phyloP scores from a whole-genome alignment of 345 rosid species.

The Dimocarpus longan region DNA sequence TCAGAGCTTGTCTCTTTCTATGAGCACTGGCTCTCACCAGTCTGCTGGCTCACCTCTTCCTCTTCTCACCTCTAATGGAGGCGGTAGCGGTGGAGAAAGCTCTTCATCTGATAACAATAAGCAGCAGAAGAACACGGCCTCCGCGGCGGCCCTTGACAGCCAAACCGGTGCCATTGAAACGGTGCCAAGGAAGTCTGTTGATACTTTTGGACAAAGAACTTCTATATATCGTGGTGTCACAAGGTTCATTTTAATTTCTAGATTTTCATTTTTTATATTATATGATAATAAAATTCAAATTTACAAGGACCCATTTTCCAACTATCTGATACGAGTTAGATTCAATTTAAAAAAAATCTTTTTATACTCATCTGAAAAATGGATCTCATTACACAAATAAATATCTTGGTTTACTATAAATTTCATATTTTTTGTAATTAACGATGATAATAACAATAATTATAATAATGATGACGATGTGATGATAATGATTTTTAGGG shows the following conservation, averaged over 20 bases:
- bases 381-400: too few relatives aligned
- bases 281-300: too few relatives aligned
- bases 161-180: conserved; percentile 38
- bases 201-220: conserved; percentile 90
- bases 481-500: conserved; percentile 15
- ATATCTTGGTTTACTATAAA: not conserved
- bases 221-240: conserved; percentile 96
- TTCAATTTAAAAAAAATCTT: too few relatives aligned
- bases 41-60: conserved; percentile 41
- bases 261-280: not conserved
- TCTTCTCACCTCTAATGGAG: conserved; percentile 24
- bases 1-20: conserved; percentile 65
- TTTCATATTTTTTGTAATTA: too few relatives aligned
- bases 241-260: conserved; percentile 40
- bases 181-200: conserved; percentile 64
- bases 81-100: conserved; percentile 30
- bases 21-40: conserved; percentile 52
- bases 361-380: too few relatives aligned
- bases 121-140: conserved; percentile 30
- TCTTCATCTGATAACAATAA: conserved; percentile 37
- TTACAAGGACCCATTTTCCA: too few relatives aligned
- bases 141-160: conserved; percentile 13
- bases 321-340: not conserved
- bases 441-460: too few relatives aligned
- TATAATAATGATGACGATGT: not conserved